Conservation (phyloP, 179 eudicot genomes). For the Spergularia azorica region DNA sequence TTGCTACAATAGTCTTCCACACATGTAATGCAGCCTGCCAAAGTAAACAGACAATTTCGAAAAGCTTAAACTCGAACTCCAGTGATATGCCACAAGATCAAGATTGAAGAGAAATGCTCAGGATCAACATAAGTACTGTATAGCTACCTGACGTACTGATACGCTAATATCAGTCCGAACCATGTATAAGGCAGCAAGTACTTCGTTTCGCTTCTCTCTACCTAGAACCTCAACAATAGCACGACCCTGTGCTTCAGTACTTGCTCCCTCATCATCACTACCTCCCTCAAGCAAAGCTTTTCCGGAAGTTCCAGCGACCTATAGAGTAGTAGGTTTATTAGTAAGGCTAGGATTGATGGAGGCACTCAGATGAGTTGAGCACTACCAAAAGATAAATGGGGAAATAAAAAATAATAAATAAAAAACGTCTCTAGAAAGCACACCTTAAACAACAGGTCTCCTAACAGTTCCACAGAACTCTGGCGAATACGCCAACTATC, state of each 20-base stretch:
- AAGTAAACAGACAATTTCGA: constrained; percentile 12
- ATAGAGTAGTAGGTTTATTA: constrained; percentile 13
- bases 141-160: constrained; percentile 88
- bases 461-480: constrained; percentile 94
- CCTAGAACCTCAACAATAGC: constrained; percentile 98
- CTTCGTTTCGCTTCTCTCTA: constrained; percentile 90
- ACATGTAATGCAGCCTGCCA: constrained; percentile 95
- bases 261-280: constrained; percentile 99
- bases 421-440: constrained; percentile 8
- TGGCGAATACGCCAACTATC: constrained; percentile 97
- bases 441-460: constrained; percentile 97
- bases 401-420: background rate
- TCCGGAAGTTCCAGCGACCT: constrained; percentile 99
- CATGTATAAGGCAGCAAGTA: constrained; percentile 97
- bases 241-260: constrained; percentile 99
- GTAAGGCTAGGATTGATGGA: background rate
- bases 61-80: constrained; percentile 2
- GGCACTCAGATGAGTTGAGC: background rate
- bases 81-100: background rate
- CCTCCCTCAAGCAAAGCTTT: constrained; percentile 99
- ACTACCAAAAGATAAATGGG: background rate
- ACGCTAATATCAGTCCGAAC: constrained; percentile 96
- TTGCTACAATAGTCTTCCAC: constrained; percentile 96
- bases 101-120: background rate
- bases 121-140: background rate